These are phyloP conservation scores for Pyronema omphalodes DNA, from an alignment of 495 filamentous ascomycete species.

Conservation along the genomic window DNA sequence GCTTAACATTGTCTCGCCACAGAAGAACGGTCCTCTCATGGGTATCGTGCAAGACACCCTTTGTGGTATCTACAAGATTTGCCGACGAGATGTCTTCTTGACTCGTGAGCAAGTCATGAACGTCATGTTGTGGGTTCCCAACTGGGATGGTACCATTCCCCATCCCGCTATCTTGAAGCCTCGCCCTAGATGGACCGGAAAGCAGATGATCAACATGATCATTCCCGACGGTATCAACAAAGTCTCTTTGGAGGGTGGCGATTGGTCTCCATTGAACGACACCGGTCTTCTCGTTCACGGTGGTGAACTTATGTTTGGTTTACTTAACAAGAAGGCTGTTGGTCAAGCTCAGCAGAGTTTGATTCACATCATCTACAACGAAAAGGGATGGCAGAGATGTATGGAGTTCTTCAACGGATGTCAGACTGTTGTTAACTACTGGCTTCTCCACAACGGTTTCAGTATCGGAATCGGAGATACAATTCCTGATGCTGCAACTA, in stretches of 20 bases:
- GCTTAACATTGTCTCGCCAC: slow-evolving; percentile 90
- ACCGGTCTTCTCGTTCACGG: slow-evolving; percentile 66
- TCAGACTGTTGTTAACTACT: slow-evolving; percentile 86
- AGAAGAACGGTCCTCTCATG: slow-evolving; percentile 94
- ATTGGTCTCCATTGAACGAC: slow-evolving; percentile 50
- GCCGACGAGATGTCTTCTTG: slow-evolving; percentile 78
- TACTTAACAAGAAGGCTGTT: slow-evolving; percentile 83
- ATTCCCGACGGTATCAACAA: slow-evolving; percentile 78
- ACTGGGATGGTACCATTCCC: slow-evolving; percentile 92
- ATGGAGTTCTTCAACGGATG: slow-evolving; percentile 90
- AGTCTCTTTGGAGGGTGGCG: slow-evolving; percentile 37
- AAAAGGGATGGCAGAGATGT: slow-evolving; percentile 64
- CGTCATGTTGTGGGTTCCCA: slow-evolving; percentile 84
- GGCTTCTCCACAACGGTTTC: slow-evolving; percentile 94
- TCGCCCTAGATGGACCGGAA: slow-evolving; percentile 90
- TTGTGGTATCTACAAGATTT: slow-evolving; percentile 91
- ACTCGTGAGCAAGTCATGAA: slow-evolving; percentile 86
- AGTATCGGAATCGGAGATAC: slow-evolving; percentile 98
- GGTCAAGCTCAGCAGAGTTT: slow-evolving; percentile 75
- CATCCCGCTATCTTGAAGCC: slow-evolving; percentile 81
- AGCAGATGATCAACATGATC: slow-evolving; percentile 87
- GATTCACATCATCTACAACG: slow-evolving; percentile 91
- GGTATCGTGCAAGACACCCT: slow-evolving; percentile 98
- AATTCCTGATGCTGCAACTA: slow-evolving; percentile 70
- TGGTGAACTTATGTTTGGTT: slow-evolving; percentile 76